Conservation (phyloP, 441 rosid genomes). For the Isatis lusitanica region DNA sequence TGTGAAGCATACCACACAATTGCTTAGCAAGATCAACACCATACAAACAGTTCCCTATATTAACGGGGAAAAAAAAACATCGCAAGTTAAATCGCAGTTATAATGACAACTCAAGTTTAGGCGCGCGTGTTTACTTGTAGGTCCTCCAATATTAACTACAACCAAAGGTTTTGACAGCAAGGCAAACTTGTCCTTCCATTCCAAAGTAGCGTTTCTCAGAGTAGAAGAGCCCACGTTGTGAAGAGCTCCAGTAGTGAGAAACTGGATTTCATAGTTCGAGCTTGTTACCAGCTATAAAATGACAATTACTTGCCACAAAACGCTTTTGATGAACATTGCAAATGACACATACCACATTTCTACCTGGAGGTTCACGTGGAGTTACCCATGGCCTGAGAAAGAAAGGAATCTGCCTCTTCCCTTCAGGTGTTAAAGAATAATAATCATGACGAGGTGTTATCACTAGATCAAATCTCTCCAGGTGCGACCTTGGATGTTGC, state of each 20-base stretch:
- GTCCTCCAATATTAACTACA: constrained; percentile 73
- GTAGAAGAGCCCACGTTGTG: constrained; percentile 56
- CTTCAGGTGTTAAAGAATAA: constrained; percentile 58
- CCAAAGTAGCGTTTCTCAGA: constrained; percentile 46
- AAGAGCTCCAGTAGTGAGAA: constrained; percentile 72
- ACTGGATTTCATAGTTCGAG: constrained; percentile 37
- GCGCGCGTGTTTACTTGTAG: constrained; percentile 47
- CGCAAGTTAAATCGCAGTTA: background rate
- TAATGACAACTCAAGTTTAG: background rate
- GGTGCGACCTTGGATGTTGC: constrained; percentile 63
- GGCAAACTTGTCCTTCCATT: constrained; percentile 55
- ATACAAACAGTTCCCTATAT: constrained; percentile 57
- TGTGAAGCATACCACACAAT: constrained; percentile 45
- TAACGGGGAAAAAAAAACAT: background rate
- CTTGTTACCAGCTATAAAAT: constrained; percentile 19
- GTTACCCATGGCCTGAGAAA: constrained; percentile 61
- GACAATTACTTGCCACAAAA: background rate
- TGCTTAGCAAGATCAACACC: constrained; percentile 56
- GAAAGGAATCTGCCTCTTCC: constrained; percentile 55
- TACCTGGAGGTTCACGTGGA: constrained; percentile 59
- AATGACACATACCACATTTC: constrained; percentile 53
- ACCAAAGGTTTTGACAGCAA: constrained; percentile 59
- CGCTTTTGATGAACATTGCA: background rate
- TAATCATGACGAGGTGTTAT: constrained; percentile 71
- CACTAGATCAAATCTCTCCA: constrained; percentile 65